Conservation (phyloP, 371 early-diverging fungal species). For the Umbelopsis sp. region DNA sequence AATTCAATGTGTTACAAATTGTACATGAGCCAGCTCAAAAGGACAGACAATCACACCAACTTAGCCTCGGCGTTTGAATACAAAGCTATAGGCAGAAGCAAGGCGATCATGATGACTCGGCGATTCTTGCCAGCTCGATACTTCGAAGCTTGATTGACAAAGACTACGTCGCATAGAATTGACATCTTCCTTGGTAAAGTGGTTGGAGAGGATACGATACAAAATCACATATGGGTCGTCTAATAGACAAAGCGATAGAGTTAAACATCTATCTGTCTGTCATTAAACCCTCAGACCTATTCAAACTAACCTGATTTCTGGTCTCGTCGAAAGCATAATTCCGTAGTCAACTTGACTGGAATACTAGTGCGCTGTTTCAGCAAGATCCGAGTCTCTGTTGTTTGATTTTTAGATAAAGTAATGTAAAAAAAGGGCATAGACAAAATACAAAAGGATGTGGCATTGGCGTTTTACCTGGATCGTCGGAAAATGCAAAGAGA, state of each 20-base stretch:
- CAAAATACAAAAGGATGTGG: neutral
- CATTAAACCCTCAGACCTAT: neutral
- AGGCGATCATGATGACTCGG: conserved; percentile 2
- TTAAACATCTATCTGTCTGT: no score
- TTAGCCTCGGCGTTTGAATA: conserved; percentile 3
- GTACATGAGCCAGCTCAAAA: neutral
- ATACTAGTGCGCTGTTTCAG: conserved; percentile 11
- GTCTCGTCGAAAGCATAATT: conserved; percentile 7
- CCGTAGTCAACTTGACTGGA: neutral
- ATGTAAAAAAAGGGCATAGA: neutral
- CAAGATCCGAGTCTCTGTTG: neutral
- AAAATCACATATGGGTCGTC: conserved; percentile 8
- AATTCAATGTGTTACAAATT: no score
- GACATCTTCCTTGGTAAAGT: conserved; percentile 3
- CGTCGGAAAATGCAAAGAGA: conserved; percentile 8
- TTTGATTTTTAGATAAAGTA: neutral
- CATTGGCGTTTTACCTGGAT: conserved; percentile 1
- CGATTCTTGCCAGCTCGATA: neutral
- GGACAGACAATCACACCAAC: neutral
- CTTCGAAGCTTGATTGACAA: conserved; percentile 12
- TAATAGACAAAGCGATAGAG: neutral
- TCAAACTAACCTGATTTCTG: conserved; percentile 5
- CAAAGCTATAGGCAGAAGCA: conserved; percentile 7
- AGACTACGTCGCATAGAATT: conserved; percentile 6
- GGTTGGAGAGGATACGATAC: conserved; percentile 6